These are phyloP conservation scores for Avena sativa DNA, from an alignment of 176 grass and related monocot genomes.

Conservation along the genomic window DNA sequence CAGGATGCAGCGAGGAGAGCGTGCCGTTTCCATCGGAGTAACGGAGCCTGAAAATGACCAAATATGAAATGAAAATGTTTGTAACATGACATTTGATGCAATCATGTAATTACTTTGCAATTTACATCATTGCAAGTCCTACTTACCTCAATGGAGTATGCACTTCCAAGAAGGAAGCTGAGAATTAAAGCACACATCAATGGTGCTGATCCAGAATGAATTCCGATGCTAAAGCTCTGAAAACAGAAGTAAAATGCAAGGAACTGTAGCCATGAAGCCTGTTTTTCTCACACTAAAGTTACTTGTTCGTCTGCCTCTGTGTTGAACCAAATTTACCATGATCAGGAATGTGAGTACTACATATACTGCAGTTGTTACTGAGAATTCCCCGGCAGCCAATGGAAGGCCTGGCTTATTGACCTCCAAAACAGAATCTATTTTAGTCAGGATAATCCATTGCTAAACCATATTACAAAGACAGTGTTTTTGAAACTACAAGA, in stretches of 20 bases:
- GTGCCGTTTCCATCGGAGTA: constrained; percentile 78
- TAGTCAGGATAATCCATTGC: background rate
- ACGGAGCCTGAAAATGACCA: constrained; percentile 55
- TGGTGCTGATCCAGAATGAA: constrained; percentile 62
- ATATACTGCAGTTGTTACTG: constrained; percentile 53
- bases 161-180: constrained; percentile 89
- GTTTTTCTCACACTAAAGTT: background rate
- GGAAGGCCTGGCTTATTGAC: constrained; percentile 85
- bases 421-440: constrained; percentile 40
- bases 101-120: constrained; percentile 5
- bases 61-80: background rate
- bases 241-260: constrained; percentile 15
- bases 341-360: constrained; percentile 55
- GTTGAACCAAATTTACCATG: constrained; percentile 59
- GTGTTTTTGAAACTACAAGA: background rate
- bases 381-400: constrained; percentile 78
- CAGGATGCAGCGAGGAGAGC: constrained; percentile 78
- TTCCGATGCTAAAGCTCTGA: constrained; percentile 78
- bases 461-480: too few species aligned
- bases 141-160: constrained; percentile 87
- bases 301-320: background rate
- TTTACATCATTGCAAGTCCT: background rate
- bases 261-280: background rate
- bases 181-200: constrained; percentile 62
- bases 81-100: background rate